Percentiles rank a stretch among this genome's conserved stretches.
Conservation (phyloP, 129 eudicot species). For the Artemisia argyi region DNA sequence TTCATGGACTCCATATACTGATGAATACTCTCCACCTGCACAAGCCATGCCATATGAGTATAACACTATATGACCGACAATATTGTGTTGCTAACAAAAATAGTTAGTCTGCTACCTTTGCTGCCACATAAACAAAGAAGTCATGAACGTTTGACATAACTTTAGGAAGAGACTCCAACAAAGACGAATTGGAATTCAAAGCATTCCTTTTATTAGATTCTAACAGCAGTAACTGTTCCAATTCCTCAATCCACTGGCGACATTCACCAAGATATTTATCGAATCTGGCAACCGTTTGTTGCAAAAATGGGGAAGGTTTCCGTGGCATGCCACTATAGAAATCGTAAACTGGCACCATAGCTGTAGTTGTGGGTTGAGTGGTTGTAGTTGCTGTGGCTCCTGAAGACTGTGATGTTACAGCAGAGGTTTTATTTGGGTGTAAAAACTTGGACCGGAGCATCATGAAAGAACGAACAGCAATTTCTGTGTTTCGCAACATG, state of each 20-base stretch:
- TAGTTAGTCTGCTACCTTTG: conserved; percentile 59
- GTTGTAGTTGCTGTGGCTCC: conserved; percentile 47
- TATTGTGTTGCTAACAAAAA: background rate
- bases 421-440: conserved; percentile 52
- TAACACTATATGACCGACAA: background rate
- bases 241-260: conserved; percentile 92
- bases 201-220: conserved; percentile 57
- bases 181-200: conserved; percentile 48
- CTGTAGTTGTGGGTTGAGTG: conserved; percentile 48
- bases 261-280: conserved; percentile 87
- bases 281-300: conserved; percentile 86
- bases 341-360: conserved; percentile 68
- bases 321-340: conserved; percentile 91
- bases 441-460: conserved; percentile 82
- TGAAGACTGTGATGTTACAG: conserved; percentile 60
- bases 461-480: conserved; percentile 92
- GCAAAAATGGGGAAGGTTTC: conserved; percentile 89
- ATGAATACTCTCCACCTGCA: conserved; percentile 93
- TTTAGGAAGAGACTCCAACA: conserved; percentile 89
- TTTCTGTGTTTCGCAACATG: conserved; percentile 85
- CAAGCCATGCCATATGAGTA: conserved; percentile 13
- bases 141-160: conserved; percentile 89
- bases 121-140: conserved; percentile 95
- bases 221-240: conserved; percentile 76
- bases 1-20: conserved; percentile 98